Percentiles rank a stretch among this genome's conserved stretches.
Evolutionary conservation across 768 basidiomycete genomes (phyloP).

Genomic region (Serendipita indica): DNA sequence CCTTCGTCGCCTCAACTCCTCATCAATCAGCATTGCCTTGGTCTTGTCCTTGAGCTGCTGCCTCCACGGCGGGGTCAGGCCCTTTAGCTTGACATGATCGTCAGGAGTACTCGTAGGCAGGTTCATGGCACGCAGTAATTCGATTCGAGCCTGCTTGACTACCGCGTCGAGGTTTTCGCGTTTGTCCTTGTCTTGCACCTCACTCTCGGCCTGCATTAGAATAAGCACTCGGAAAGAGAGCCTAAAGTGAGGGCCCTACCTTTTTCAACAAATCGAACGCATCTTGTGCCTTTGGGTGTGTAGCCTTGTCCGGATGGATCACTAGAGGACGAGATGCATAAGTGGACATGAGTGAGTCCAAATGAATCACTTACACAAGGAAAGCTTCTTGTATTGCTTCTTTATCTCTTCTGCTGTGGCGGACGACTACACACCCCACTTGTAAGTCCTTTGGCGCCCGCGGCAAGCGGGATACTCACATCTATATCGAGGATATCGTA

Average conservation of each 20-base stretch:
- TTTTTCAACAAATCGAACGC: constrained; percentile 92
- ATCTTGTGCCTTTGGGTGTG: constrained; percentile 75
- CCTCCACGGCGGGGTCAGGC: constrained; percentile 47
- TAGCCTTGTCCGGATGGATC: constrained; percentile 97
- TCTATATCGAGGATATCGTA: constrained; percentile 86
- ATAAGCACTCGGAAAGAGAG: neutral
- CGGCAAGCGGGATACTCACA: constrained; percentile 29
- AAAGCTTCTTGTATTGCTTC: constrained; percentile 73
- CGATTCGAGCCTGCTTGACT: constrained; percentile 55
- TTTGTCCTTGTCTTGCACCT: constrained; percentile 62
- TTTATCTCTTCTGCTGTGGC: constrained; percentile 66
- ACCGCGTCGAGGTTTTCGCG: constrained; percentile 71
- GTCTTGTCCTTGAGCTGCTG: constrained; percentile 51
- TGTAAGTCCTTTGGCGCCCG: neutral
- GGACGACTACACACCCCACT: constrained; percentile 9
- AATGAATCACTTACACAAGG: constrained; percentile 46
- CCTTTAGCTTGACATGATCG: constrained; percentile 41
- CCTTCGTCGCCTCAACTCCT: constrained; percentile 76
- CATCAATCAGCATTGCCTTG: constrained; percentile 79
- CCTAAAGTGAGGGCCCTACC: constrained; percentile 27
- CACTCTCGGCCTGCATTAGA: constrained; percentile 58
- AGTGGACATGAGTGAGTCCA: no score
- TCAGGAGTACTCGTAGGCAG: constrained; percentile 46
- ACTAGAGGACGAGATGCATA: constrained; percentile 33
- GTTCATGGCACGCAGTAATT: constrained; percentile 46